Evolutionary conservation across 192 early-diverging fungal genomes (phyloP).

Genomic region (Bifiguratus adelaidae): DNA sequence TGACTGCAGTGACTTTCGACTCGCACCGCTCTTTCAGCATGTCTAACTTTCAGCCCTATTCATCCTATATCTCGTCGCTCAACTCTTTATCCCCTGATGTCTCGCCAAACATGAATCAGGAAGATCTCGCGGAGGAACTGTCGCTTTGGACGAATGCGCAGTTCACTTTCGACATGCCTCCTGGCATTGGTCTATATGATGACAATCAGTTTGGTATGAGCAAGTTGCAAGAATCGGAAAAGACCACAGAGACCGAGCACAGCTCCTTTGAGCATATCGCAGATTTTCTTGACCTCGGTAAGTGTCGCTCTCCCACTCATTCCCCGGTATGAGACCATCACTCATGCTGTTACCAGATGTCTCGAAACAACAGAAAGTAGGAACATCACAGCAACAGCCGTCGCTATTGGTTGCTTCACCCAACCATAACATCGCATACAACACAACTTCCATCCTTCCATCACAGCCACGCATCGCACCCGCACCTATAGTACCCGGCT

Average conservation of each 20-base stretch:
- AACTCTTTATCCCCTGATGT: neutral
- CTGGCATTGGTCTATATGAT: slow-evolving; percentile 35
- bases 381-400: neutral
- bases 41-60: neutral
- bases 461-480: too few species aligned
- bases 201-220: slow-evolving; percentile 11
- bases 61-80: neutral
- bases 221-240: too few species aligned
- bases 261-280: slow-evolving; percentile 18
- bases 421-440: too few species aligned
- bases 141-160: slow-evolving; percentile 59
- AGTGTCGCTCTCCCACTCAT: too few species aligned
- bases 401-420: too few species aligned
- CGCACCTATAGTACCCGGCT: too few species aligned
- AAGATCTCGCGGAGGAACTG: slow-evolving; percentile 54
- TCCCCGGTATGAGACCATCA: too few species aligned
- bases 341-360: slow-evolving; percentile 12
- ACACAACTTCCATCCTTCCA: too few species aligned
- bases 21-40: too few species aligned
- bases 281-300: slow-evolving; percentile 24
- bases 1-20: too few species aligned
- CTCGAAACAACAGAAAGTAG: slow-evolving; percentile 1
- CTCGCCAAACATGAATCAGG: slow-evolving; percentile 31
- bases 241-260: slow-evolving; percentile 1
- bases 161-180: slow-evolving; percentile 51